These are phyloP conservation scores for Quercus lobata DNA, from an alignment of 331 rosid species.

Conservation along the genomic window DNA sequence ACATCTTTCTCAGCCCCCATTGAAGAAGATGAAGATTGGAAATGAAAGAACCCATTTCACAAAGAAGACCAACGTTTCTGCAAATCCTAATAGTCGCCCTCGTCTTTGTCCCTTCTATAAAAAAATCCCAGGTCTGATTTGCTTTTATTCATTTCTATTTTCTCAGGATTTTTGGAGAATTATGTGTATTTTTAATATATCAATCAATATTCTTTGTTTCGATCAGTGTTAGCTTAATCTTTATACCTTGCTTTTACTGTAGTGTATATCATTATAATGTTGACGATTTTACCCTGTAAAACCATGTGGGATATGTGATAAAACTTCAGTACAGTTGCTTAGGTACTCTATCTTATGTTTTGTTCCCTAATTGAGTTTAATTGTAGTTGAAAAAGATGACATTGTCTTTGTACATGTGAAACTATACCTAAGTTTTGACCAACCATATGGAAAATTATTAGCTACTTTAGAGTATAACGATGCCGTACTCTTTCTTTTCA, in stretches of 20 bases:
- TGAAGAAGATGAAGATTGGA: constrained; percentile 27
- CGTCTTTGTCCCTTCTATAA: constrained; percentile 51
- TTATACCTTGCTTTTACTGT: neutral
- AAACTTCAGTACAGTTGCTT: too few relatives aligned
- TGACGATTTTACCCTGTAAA: neutral
- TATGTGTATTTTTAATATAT: neutral
- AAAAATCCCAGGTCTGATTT: constrained; percentile 41
- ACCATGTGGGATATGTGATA: too few relatives aligned
- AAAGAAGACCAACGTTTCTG: constrained; percentile 9
- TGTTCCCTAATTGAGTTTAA: too few relatives aligned
- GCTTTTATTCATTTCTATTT: neutral
- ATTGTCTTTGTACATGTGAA: too few relatives aligned
- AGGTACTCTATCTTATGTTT: too few relatives aligned
- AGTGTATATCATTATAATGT: neutral
- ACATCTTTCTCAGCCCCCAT: neutral
- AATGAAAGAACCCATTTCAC: constrained; percentile 28
- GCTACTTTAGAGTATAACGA: too few relatives aligned
- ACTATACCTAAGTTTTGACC: too few relatives aligned
- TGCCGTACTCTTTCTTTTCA: too few relatives aligned
- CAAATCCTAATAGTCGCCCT: constrained; percentile 5
- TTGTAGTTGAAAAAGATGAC: too few relatives aligned
- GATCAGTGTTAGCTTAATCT: neutral
- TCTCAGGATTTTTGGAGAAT: neutral
- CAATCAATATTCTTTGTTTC: neutral
- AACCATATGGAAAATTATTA: too few relatives aligned